Conservation (phyloP, 2,329 filamentous ascomycete species). For the Monosporascus sp. region DNA sequence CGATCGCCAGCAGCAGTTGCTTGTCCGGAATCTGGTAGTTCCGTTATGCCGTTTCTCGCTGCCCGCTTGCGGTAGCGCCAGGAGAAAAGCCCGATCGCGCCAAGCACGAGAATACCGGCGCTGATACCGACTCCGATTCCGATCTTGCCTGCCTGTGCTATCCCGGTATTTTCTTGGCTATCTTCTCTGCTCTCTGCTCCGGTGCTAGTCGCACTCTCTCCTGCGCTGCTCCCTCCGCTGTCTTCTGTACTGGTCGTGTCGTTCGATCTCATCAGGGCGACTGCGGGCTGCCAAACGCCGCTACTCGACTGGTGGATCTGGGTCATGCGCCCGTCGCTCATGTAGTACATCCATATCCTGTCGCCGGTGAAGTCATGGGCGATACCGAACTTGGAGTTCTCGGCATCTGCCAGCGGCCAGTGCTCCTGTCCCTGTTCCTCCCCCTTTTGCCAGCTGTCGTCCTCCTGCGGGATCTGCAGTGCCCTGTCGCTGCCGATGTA, state of each 20-base stretch:
- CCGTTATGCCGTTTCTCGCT: no score
- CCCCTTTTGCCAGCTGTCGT: constrained; percentile 9
- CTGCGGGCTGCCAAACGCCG: background rate
- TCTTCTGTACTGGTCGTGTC: background rate
- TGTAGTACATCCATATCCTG: background rate
- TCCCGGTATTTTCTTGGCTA: no score
- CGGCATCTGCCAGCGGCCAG: background rate
- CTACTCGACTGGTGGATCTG: background rate
- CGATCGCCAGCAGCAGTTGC: no score
- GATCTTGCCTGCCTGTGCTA: no score
- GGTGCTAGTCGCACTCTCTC: no score
- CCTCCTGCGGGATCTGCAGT: background rate
- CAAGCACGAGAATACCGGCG: no score
- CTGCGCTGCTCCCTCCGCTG: no score
- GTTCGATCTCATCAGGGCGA: background rate
- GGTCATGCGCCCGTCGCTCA: background rate
- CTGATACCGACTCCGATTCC: no score
- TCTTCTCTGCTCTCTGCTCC: no score
- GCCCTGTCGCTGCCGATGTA: background rate
- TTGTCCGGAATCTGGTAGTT: no score
- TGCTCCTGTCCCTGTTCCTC: background rate
- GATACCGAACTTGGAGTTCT: background rate
- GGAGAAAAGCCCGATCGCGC: no score
- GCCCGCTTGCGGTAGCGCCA: no score
- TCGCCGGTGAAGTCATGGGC: background rate